phyloP scores from a whole-genome alignment of 139 green algal genomes.

The Nannochloris sp. region DNA sequence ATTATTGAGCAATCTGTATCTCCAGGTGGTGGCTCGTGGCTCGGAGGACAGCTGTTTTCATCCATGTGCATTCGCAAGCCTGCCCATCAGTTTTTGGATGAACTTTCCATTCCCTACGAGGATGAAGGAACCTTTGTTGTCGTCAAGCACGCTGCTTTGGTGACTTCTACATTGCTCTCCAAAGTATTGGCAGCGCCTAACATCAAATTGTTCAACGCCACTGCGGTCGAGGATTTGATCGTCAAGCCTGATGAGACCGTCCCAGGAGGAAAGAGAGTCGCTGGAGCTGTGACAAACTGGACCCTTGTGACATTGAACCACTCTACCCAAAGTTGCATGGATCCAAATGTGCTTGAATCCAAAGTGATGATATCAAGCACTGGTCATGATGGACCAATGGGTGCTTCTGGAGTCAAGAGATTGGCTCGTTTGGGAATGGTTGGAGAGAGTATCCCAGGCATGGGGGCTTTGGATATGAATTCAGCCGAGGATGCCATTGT shows the following conservation, averaged over 20 bases:
- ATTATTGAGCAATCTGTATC: slow-evolving; percentile 78
- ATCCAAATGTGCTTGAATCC: slow-evolving; percentile 83
- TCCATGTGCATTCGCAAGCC: slow-evolving; percentile 78
- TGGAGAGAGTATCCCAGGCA: slow-evolving; percentile 56
- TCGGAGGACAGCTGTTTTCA: slow-evolving; percentile 64
- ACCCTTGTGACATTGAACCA: slow-evolving; percentile 93
- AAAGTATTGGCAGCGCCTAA: slow-evolving; percentile 87
- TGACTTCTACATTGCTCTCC: slow-evolving; percentile 90
- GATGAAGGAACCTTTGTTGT: slow-evolving; percentile 92
- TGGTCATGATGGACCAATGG: slow-evolving; percentile 94
- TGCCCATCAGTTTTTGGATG: slow-evolving; percentile 81
- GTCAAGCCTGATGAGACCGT: slow-evolving; percentile 35
- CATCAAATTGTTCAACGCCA: slow-evolving; percentile 97
- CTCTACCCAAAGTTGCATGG: slow-evolving; percentile 95
- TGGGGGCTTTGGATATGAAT: slow-evolving; percentile 98
- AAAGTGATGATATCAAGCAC: slow-evolving; percentile 87
- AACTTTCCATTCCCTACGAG: slow-evolving; percentile 75
- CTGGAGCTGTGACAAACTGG: slow-evolving; percentile 96
- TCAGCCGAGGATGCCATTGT: slow-evolving; percentile 69
- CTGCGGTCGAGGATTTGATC: slow-evolving; percentile 52
- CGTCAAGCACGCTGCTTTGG: slow-evolving; percentile 85
- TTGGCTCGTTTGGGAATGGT: slow-evolving; percentile 84
- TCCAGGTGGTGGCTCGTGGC: slow-evolving; percentile 80
- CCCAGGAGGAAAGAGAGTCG: slow-evolving; percentile 45
- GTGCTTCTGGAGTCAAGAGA: slow-evolving; percentile 84